Evolutionary conservation across 2,329 filamentous ascomycete species (phyloP).

Genomic region (Coniochaeta sp.): DNA sequence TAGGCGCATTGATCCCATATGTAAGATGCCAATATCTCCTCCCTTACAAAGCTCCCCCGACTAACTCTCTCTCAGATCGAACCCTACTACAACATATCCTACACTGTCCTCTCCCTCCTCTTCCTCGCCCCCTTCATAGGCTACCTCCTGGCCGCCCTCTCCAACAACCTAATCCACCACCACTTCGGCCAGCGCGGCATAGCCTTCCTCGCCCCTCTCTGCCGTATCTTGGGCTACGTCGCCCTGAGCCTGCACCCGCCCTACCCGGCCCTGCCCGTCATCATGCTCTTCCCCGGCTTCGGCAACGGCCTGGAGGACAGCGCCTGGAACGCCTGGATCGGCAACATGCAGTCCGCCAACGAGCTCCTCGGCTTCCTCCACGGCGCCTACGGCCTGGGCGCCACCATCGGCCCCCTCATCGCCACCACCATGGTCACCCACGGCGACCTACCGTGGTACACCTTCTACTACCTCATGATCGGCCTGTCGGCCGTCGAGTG

Average conservation of each 20-base stretch:
- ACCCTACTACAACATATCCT: slow-evolving; percentile 34
- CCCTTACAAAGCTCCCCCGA: background rate
- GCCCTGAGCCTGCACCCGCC: slow-evolving; percentile 58
- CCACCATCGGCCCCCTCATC: slow-evolving; percentile 60
- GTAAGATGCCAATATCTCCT: background rate
- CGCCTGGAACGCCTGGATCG: slow-evolving; percentile 48
- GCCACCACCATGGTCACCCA: slow-evolving; percentile 64
- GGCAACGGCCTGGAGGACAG: slow-evolving; percentile 60
- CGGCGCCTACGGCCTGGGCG: slow-evolving; percentile 60
- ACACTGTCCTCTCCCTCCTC: slow-evolving; percentile 38
- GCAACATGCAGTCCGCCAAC: slow-evolving; percentile 62
- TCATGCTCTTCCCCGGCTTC: slow-evolving; percentile 60
- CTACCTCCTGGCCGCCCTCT: slow-evolving; percentile 35
- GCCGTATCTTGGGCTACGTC: slow-evolving; percentile 57
- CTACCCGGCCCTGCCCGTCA: slow-evolving; percentile 57
- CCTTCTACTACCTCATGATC: slow-evolving; percentile 69
- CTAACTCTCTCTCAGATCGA: slow-evolving; percentile 26
- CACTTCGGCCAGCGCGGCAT: slow-evolving; percentile 58
- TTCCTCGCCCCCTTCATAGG: slow-evolving; percentile 39
- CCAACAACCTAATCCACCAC: slow-evolving; percentile 33
- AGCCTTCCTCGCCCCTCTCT: slow-evolving; percentile 48
- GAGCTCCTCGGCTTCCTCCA: slow-evolving; percentile 63
- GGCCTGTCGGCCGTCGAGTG: slow-evolving; percentile 48
- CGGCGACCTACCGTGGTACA: slow-evolving; percentile 54
- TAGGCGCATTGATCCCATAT: slow-evolving; percentile 5